These are phyloP conservation scores for Backusella macrospora DNA, from an alignment of 192 early-diverging fungal species.

Conservation along the genomic window DNA sequence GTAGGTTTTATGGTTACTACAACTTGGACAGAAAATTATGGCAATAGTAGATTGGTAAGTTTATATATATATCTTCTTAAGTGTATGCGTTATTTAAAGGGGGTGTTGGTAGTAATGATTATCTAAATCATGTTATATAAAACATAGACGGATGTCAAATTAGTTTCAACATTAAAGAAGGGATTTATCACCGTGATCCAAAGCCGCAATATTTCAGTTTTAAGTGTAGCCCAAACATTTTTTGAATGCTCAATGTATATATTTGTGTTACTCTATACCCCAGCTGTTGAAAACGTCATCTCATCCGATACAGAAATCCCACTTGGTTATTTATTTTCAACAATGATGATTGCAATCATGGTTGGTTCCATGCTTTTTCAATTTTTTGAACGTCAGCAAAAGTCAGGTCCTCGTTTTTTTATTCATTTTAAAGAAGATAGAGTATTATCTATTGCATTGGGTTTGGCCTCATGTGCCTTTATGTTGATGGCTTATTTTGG, in stretches of 20 bases:
- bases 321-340: conserved; percentile 56
- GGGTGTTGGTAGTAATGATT: no score
- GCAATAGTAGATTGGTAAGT: conserved; percentile 32
- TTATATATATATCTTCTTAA: neutral
- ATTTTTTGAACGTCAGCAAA: conserved; percentile 29
- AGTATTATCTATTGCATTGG: conserved; percentile 43
- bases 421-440: conserved; percentile 5
- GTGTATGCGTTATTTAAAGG: no score
- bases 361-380: conserved; percentile 53
- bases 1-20: conserved; percentile 53
- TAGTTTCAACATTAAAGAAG: conserved; percentile 20
- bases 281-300: conserved; percentile 49
- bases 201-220: conserved; percentile 44
- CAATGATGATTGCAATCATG: conserved; percentile 60
- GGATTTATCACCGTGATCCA: conserved; percentile 9
- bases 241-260: conserved; percentile 70
- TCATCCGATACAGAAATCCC: conserved; percentile 30
- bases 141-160: neutral
- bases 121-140: neutral
- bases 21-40: conserved; percentile 82
- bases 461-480: conserved; percentile 44
- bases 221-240: conserved; percentile 61
- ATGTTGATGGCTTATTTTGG: conserved; percentile 37
- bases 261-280: conserved; percentile 63
- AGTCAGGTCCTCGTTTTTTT: conserved; percentile 11